Base-by-base conservation (phyloP, 2,329 filamentous ascomycete species). In the Ascochyta rabiei region DNA sequence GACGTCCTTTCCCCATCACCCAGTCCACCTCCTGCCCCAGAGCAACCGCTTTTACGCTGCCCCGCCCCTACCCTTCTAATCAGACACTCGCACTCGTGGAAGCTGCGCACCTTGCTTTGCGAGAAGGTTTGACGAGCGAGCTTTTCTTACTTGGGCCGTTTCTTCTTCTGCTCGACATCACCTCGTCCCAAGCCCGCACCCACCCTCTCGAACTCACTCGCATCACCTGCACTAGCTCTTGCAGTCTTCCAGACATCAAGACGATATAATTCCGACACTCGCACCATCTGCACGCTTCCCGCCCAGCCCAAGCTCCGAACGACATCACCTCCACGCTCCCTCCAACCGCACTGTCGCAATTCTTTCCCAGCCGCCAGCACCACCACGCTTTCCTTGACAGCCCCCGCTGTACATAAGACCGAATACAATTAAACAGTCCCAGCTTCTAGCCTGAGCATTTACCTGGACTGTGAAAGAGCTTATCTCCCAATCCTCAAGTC, bases 351-450 rank as follows among this genome's bases (percentile, higher is more conserved):
- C 62, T 59, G 55, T 63, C 67, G 67, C 73, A 66, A 53, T 63
- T 63, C 67, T 64, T 60, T 56, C 48, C 64, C 68, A 58, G 50
- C 49, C 68, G 67, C 66, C 70, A 81, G 77, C 89, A 93, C 89
- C 89, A 91, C 88, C 90, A 90, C 87, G 89, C 92, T 93, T 93
- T 92, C 88, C 82, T 92, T 91, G 80, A 68, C 88, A 89, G 88
- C 86, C 84, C 84, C 84, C 86, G 90, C 90, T 76, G 81, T 84
- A 83, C 81, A 79, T 81, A 84, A 80, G 79, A 79, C 79, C 61
- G 62, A 68, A 76, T 75, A 77, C 69, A 76, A 73, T 72, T 80
- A 61, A 65, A 67, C 60, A 62, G 48, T 64, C 53, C 57, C 66
- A 68, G 56, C 62, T 56, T 58, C 59, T 57, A 70, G 63, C 65